Evolutionary conservation across 1,139 yeast genomes (phyloP).

Genomic region (Lodderomyces metapsilosis): DNA sequence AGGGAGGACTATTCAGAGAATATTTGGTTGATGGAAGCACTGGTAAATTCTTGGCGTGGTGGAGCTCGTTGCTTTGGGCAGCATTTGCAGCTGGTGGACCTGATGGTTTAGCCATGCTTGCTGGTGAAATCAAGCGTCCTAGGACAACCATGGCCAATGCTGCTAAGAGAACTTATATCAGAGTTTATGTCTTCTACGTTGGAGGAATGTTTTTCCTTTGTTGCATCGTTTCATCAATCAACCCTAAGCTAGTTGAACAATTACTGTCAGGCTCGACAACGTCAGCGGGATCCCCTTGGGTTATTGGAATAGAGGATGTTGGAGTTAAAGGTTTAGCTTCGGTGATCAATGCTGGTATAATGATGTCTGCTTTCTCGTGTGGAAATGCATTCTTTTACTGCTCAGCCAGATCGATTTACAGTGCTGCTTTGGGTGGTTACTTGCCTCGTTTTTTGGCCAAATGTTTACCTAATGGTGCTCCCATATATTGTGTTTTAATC

Average conservation of each 20-base stretch:
- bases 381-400: constrained; percentile 38
- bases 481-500: constrained; percentile 30
- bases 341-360: constrained; percentile 34
- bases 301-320: constrained; percentile 35
- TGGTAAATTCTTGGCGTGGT: constrained; percentile 37
- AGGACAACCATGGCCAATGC: constrained; percentile 34
- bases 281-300: constrained; percentile 42
- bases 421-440: constrained; percentile 39
- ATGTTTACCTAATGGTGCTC: constrained; percentile 35
- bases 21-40: constrained; percentile 32
- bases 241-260: constrained; percentile 28
- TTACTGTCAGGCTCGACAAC: constrained; percentile 23
- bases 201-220: constrained; percentile 42
- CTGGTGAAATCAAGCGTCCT: constrained; percentile 34
- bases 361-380: constrained; percentile 41
- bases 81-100: constrained; percentile 47
- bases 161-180: constrained; percentile 33
- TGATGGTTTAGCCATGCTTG: constrained; percentile 33
- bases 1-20: constrained; percentile 35
- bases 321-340: constrained; percentile 38
- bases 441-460: constrained; percentile 35
- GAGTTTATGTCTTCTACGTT: constrained; percentile 29
- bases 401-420: constrained; percentile 35
- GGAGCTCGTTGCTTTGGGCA: constrained; percentile 36
- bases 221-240: constrained; percentile 32